A percentile compares a stretch with the other conserved stretches of the same genome.
Conservation (phyloP, 371 early-diverging fungal species). For the Blastocladiella emersonii region DNA sequence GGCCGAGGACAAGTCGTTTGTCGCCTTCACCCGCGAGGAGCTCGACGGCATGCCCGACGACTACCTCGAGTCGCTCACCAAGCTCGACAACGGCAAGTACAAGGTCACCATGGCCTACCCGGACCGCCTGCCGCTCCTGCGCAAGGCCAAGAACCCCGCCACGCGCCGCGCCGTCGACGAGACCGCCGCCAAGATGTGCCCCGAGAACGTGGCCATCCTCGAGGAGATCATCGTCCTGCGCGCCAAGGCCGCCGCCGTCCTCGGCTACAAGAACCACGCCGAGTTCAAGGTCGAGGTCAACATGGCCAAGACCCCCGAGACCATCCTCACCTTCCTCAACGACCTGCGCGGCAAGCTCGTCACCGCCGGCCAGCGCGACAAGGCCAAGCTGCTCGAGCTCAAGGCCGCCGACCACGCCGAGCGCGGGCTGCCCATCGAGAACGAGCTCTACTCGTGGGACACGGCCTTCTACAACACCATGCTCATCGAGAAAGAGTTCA, state of each 20-base stretch:
- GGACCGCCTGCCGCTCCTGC: conserved; percentile 23
- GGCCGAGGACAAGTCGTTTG: conserved; percentile 34
- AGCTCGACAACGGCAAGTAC: conserved; percentile 40
- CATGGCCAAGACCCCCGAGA: conserved; percentile 67
- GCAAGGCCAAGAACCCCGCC: conserved; percentile 36
- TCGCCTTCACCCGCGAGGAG: conserved; percentile 38
- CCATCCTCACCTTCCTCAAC: conserved; percentile 51
- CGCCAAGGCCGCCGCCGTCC: conserved; percentile 21
- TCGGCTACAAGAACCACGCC: conserved; percentile 64
- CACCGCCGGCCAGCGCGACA: conserved; percentile 41
- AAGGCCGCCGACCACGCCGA: conserved; percentile 34
- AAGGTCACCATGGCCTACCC: conserved; percentile 45
- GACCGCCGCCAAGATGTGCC: conserved; percentile 41
- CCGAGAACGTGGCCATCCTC: conserved; percentile 37
- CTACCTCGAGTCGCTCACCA: conserved; percentile 38
- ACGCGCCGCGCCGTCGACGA: conserved; percentile 37
- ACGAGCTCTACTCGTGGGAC: conserved; percentile 54
- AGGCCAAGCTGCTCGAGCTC: conserved; percentile 33
- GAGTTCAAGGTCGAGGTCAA: conserved; percentile 56
- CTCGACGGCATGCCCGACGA: conserved; percentile 60
- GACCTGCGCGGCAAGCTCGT: conserved; percentile 43
- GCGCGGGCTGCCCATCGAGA: conserved; percentile 31
- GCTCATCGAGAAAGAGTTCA: conserved; percentile 50
- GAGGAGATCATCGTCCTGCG: conserved; percentile 23
- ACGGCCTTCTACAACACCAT: conserved; percentile 52